Evolutionary conservation across 768 basidiomycete genomes (phyloP), one percentile per base, ranked within the genome.

Genomic region (Suillus luteus): DNA sequence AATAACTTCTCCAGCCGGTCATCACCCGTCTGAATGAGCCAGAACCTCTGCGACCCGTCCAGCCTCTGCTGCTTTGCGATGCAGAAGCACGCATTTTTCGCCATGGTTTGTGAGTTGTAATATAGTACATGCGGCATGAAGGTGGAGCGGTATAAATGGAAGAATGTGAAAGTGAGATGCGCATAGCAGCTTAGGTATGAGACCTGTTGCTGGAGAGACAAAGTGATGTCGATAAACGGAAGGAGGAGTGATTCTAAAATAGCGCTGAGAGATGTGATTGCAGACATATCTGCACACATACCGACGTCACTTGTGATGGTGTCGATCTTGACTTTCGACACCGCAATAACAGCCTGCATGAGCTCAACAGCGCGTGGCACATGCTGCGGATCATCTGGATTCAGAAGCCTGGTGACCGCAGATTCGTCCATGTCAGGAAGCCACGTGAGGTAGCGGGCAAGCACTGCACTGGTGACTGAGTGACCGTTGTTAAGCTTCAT

Each of bases 81-180:
- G 27, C 27, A 27, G 27, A 27, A 27, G 27, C 27, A 62, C n/a
- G 71, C 69, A 35, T 70, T 75, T 31, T 71, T 69, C 15, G 75
- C 67, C 69, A 74, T 76, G 10, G 70, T 65, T 57, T 76, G 74
- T 0, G 68, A 35, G 54, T 78, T 73, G 15, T 66, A 64, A 63
- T 77, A 78, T 0, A 77, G 67, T 19, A 75, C 72, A 2, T 71
- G 65, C 0, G 70, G 68, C 66, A 78, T 69, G 63, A 74, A 77
- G 6, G 24, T 33, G 19, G 54, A 55, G 2, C 66, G 68, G 54
- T 73, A 63, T 11, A 62, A 41, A 27, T 63, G 62, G 55, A 65
- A 76, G 2, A 76, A 55, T 3, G 68, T 64, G 54, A 74, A 75
- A 1, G 62, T 19, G 35, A 77, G 59, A 59, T 72, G 70, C 2